Percentiles rank a stretch among this genome's conserved stretches.
These are phyloP conservation scores for Phytopythium kandeliae DNA, from an alignment of 352 stramenopile genomes.

Conservation along the genomic window DNA sequence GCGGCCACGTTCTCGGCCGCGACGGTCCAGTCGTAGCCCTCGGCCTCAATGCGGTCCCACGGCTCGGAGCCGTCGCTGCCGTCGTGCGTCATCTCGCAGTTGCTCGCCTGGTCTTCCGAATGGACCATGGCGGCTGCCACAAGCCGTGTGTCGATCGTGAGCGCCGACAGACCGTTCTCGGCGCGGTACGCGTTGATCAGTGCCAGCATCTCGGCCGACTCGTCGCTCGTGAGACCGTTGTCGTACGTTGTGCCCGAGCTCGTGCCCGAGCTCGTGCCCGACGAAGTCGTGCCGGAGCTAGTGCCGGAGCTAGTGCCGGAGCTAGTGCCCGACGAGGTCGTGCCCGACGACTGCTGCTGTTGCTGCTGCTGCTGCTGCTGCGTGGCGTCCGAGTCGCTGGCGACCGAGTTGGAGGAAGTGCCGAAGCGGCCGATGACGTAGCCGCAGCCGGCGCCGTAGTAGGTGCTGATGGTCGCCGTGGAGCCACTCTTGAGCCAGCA, in stretches of 20 bases:
- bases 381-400: not conserved
- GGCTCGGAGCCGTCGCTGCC: slow-evolving; percentile 22
- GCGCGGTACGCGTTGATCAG: slow-evolving; percentile 33
- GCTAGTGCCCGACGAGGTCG: not conserved
- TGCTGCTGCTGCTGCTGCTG: slow-evolving; percentile 2
- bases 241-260: slow-evolving; percentile 1
- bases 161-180: slow-evolving; percentile 18
- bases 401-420: not conserved
- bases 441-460: slow-evolving; percentile 18
- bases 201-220: slow-evolving; percentile 22
- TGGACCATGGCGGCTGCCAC: slow-evolving; percentile 10
- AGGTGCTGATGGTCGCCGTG: slow-evolving; percentile 5
- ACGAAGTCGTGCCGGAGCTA: no score
- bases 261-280: no score
- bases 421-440: slow-evolving; percentile 18
- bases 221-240: slow-evolving; percentile 12
- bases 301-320: no score
- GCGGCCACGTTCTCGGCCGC: slow-evolving; percentile 40
- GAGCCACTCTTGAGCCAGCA: slow-evolving; percentile 23
- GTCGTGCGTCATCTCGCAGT: slow-evolving; percentile 39
- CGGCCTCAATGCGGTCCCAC: slow-evolving; percentile 20
- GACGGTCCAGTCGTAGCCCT: slow-evolving; percentile 34
- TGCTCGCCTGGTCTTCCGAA: slow-evolving; percentile 25
- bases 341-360: not conserved
- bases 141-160: slow-evolving; percentile 23